A percentile compares a stretch with the other conserved stretches of the same genome.
Evolutionary conservation across 768 basidiomycete genomes (phyloP).

Genomic region (Sutorius australiensis): DNA sequence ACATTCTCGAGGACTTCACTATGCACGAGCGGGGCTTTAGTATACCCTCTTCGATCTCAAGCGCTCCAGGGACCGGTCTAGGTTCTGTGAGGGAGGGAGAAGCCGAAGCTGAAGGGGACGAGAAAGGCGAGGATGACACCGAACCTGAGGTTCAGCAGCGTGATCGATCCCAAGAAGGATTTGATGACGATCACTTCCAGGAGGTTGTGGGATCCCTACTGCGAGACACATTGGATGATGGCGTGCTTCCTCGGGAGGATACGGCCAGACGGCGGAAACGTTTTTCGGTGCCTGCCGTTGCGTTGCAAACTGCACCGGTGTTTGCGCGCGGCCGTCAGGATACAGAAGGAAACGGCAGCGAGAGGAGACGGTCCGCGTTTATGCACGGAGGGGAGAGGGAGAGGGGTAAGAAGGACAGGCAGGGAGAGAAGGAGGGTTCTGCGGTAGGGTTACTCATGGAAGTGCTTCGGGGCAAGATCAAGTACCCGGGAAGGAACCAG

Average conservation of each 20-base stretch:
- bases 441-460: slow-evolving; percentile 31
- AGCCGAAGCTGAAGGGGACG: slow-evolving; percentile 5
- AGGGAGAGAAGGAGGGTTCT: slow-evolving; percentile 24
- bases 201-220: not conserved
- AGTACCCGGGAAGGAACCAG: slow-evolving; percentile 19
- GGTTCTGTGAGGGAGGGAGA: slow-evolving; percentile 21
- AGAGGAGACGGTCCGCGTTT: slow-evolving; percentile 54
- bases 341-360: slow-evolving; percentile 10
- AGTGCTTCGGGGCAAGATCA: slow-evolving; percentile 26
- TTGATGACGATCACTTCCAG: not conserved
- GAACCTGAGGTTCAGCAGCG: slow-evolving; percentile 1
- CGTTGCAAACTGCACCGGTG: slow-evolving; percentile 68
- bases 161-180: not conserved
- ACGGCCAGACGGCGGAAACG: slow-evolving; percentile 62
- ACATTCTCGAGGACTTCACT: slow-evolving; percentile 63
- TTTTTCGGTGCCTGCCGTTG: slow-evolving; percentile 76
- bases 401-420: slow-evolving; percentile 16
- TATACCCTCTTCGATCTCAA: slow-evolving; percentile 30
- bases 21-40: slow-evolving; percentile 31
- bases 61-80: slow-evolving; percentile 22
- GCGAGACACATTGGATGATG: slow-evolving; percentile 1
- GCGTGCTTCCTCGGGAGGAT: slow-evolving; percentile 44
- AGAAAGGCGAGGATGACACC: not conserved
- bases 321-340: slow-evolving; percentile 48
- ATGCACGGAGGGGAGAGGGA: slow-evolving; percentile 43